Percentiles rank a stretch among this genome's conserved stretches.
These are phyloP conservation scores for Ceratobasidium theobromae DNA, from an alignment of 1,284 basidiomycete species.

Conservation along the genomic window DNA sequence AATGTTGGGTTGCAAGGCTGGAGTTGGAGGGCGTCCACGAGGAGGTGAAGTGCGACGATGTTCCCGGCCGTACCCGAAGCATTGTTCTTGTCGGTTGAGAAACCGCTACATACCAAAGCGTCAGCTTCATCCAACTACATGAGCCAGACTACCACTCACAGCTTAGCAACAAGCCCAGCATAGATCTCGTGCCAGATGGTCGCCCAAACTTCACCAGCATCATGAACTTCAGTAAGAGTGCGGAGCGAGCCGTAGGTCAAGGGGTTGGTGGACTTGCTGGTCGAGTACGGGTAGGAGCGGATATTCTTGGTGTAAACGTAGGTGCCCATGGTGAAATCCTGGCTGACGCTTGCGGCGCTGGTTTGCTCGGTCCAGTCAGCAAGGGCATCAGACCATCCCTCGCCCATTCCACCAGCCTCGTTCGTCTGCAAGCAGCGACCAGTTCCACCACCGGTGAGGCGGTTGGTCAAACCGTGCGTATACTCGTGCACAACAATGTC, in stretches of 20 bases:
- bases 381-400: conserved; percentile 34
- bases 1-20: conserved; percentile 35
- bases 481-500: conserved; percentile 33
- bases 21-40: conserved; percentile 29
- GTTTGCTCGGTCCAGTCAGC: conserved; percentile 33
- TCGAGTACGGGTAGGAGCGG: conserved; percentile 27
- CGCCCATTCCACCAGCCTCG: conserved; percentile 32
- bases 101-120: conserved; percentile 21
- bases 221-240: conserved; percentile 24
- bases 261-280: conserved; percentile 28
- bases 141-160: conserved; percentile 4
- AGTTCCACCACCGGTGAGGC: conserved; percentile 32
- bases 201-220: conserved; percentile 34
- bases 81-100: not conserved
- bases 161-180: conserved; percentile 6
- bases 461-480: conserved; percentile 29
- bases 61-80: conserved; percentile 3
- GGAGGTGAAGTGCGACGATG: conserved; percentile 9
- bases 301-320: not conserved
- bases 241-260: conserved; percentile 21
- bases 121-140: not conserved
- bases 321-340: conserved; percentile 31
- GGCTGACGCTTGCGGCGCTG: conserved; percentile 9
- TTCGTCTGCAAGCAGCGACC: not conserved
- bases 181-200: conserved; percentile 31